phyloP scores from a whole-genome alignment of 225 moss, liverwort and hornwort species.

The Climacium dendroides region DNA sequence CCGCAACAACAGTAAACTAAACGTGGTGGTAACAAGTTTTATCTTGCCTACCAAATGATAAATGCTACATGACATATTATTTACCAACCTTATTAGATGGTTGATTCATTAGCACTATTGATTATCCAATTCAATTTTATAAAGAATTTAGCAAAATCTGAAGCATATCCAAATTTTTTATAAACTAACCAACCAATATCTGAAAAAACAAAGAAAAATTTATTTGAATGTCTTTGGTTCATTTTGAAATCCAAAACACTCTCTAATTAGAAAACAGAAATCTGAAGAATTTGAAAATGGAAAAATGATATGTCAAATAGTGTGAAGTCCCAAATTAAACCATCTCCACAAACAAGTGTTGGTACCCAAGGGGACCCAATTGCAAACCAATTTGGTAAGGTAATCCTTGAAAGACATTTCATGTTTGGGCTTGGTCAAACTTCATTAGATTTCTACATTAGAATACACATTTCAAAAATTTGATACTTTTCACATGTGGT shows the following conservation, averaged over 20 bases:
- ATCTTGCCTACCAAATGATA: not conserved
- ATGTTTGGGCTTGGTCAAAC: too few relatives aligned
- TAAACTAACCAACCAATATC: not conserved
- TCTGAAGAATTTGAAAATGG: too few relatives aligned
- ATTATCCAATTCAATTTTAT: fast-evolving
- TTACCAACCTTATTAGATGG: not conserved
- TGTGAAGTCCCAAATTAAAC: not conserved
- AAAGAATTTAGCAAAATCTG: not conserved
- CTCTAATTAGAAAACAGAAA: too few relatives aligned
- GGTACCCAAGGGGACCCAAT: not conserved
- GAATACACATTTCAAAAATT: too few relatives aligned
- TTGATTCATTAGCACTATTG: not conserved
- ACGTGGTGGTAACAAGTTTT: not conserved
- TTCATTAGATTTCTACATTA: too few relatives aligned
- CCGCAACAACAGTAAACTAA: too few relatives aligned
- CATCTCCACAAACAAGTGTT: not conserved
- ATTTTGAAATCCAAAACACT: not conserved
- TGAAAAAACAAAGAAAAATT: not conserved
- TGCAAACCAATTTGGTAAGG: not conserved
- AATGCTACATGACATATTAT: not conserved
- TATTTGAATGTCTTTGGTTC: not conserved
- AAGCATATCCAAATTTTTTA: not conserved
- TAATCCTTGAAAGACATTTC: too few relatives aligned
- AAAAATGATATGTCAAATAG: not conserved
- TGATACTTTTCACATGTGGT: too few relatives aligned